These are phyloP conservation scores for Jatropha multifida DNA, from an alignment of 441 rosid species.

Conservation along the genomic window DNA sequence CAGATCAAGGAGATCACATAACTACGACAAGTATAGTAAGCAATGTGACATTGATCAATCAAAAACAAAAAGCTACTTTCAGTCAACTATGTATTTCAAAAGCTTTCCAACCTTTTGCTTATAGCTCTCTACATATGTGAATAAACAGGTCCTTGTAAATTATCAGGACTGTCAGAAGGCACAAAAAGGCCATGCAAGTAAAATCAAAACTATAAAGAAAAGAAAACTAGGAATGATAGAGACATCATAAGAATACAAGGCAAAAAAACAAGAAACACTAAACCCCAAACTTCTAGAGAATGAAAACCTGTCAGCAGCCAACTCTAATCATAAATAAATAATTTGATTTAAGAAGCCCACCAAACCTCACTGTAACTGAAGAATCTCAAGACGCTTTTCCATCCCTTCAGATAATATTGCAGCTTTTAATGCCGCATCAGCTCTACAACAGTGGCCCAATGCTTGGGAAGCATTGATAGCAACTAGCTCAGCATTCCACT, in stretches of 20 bases:
- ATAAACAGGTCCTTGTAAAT: not conserved
- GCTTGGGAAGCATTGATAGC: conserved; percentile 11
- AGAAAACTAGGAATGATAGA: not conserved
- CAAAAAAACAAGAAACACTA: not conserved
- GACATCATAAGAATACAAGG: not conserved
- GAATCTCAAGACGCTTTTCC: conserved; percentile 9
- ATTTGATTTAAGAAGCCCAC: not conserved
- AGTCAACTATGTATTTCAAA: conserved; percentile 12
- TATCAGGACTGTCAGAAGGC: conserved; percentile 16
- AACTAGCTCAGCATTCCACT: conserved; percentile 17
- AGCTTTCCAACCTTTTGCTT: conserved; percentile 15
- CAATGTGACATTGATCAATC: too few species aligned
- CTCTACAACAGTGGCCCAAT: conserved; percentile 16
- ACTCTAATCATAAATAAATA: conserved; percentile 18
- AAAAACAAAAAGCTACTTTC: conserved; percentile 6
- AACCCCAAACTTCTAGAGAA: conserved; percentile 28
- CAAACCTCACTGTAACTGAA: conserved; percentile 3
- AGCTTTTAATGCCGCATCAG: conserved; percentile 4
- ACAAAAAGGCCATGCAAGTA: conserved; percentile 17
- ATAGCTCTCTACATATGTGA: conserved; percentile 13
- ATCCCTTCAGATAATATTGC: conserved; percentile 9
- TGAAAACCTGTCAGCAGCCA: conserved; percentile 35
- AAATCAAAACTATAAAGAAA: not conserved
- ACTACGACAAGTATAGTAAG: too few species aligned
- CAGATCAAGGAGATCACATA: too few species aligned